phyloP scores from a whole-genome alignment of 306 rosid species.

The Argentina anserina region DNA sequence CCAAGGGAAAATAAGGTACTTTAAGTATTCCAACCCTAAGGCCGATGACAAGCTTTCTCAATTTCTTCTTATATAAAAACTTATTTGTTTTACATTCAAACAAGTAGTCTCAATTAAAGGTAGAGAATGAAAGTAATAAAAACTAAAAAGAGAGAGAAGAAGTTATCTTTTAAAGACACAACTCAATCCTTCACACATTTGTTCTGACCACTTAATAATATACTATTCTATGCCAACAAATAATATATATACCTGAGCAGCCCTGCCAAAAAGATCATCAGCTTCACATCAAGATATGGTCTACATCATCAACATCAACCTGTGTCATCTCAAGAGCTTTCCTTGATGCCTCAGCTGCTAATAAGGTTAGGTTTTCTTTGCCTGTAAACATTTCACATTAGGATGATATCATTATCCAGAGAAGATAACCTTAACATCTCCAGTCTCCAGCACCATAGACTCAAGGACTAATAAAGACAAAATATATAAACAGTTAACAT shows the following conservation, averaged over 20 bases:
- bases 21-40: conserved; percentile 73
- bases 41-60: conserved; percentile 83
- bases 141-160: too few species aligned
- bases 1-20: conserved; percentile 71
- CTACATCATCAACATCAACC: conserved; percentile 80
- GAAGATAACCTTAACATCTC: neutral
- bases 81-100: too few species aligned
- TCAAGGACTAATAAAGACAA: neutral
- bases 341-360: conserved; percentile 70
- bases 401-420: neutral
- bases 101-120: too few species aligned
- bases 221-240: neutral
- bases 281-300: conserved; percentile 93
- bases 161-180: neutral
- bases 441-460: neutral
- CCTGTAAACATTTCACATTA: conserved; percentile 40
- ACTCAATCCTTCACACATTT: conserved; percentile 8
- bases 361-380: conserved; percentile 53
- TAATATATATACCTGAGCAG: conserved; percentile 62
- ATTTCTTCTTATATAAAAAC: too few species aligned
- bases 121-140: too few species aligned
- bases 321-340: conserved; percentile 95
- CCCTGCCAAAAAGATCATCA: conserved; percentile 94
- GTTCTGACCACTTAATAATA: conserved; percentile 6
- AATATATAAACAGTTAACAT: neutral